Evolutionary conservation across 441 rosid species (phyloP), one percentile per base, ranked within the genome.

Genomic region (Daphne laureola): DNA sequence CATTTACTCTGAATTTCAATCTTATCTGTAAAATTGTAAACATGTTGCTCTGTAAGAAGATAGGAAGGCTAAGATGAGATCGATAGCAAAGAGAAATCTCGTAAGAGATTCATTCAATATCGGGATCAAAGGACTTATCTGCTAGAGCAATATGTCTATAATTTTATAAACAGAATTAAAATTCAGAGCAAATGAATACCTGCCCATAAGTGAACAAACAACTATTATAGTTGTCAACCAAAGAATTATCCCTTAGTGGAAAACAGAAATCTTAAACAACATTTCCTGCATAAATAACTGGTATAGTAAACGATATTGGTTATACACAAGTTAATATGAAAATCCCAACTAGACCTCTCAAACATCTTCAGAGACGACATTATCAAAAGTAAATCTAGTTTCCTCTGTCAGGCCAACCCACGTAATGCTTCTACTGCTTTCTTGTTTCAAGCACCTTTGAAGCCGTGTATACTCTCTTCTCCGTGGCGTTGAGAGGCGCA

Each of bases 151-250:
- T n/a, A n/a, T n/a, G n/a, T n/a, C n/a, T n/a, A n/a, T n/a, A n/a
- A n/a, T n/a, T n/a, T n/a, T n/a, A n/a, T n/a, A n/a, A n/a, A n/a
- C n/a, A 62, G 92, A 77, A 72, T 73, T 94, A 51, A 92, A 94
- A 80, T 53, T 80, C 63, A 82, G 78, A 71, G 95, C 96, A 58
- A 91, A 95, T 68, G 98, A 59, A 88, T 95, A 73, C 88, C n/a
- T 88, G 98, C 27, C 99, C 96, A 66, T 90, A 94, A 8, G 98
- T 96, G 75, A 94, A 94, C 79, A 94, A 88, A 64, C 98, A 94
- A 66, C 99, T 88, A 51, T 94, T 90, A 71, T 94, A 94, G 49
- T 97, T 98, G 62, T 86, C 79, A 94, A 67, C 68, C 99, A 94
- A n/a, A n/a, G n/a, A n/a, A n/a, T n/a, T n/a, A n/a, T n/a, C 99